A percentile compares a stretch with the other conserved stretches of the same genome.
These are phyloP conservation scores for Exophiala viscosa DNA, from an alignment of 2,329 filamentous ascomycete genomes.

Conservation along the genomic window DNA sequence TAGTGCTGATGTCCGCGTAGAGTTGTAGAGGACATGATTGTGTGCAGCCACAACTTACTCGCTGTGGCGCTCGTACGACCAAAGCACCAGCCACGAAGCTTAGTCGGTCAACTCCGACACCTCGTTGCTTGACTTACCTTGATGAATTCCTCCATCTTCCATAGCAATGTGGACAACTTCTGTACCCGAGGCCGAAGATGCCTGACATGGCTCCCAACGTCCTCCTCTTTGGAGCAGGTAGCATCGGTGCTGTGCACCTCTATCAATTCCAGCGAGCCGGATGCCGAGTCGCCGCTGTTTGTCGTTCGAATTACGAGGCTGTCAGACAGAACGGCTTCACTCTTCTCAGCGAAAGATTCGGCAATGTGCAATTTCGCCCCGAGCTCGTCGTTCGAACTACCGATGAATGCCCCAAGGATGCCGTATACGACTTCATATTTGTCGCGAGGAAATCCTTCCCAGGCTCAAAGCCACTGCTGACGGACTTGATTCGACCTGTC, in stretches of 20 bases:
- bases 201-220: constrained; percentile 20
- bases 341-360: constrained; percentile 59
- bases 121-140: background rate
- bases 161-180: background rate
- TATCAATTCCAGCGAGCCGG: constrained; percentile 27
- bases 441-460: constrained; percentile 58
- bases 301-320: constrained; percentile 56
- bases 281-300: constrained; percentile 52
- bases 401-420: constrained; percentile 43
- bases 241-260: constrained; percentile 28
- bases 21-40: too few relatives aligned
- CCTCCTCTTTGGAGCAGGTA: constrained; percentile 26
- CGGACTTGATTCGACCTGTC: constrained; percentile 51
- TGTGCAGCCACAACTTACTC: too few relatives aligned
- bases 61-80: too few relatives aligned
- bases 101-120: background rate
- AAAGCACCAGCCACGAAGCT: too few relatives aligned
- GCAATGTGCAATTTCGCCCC: constrained; percentile 62
- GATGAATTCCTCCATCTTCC: background rate
- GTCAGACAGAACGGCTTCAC: constrained; percentile 50
- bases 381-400: constrained; percentile 59
- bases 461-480: constrained; percentile 48
- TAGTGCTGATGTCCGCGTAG: too few relatives aligned
- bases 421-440: constrained; percentile 53
- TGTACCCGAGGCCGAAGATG: background rate